Base-by-base conservation (phyloP, 192 early-diverging fungal genomes). In the Coemansia sp. region DNA sequence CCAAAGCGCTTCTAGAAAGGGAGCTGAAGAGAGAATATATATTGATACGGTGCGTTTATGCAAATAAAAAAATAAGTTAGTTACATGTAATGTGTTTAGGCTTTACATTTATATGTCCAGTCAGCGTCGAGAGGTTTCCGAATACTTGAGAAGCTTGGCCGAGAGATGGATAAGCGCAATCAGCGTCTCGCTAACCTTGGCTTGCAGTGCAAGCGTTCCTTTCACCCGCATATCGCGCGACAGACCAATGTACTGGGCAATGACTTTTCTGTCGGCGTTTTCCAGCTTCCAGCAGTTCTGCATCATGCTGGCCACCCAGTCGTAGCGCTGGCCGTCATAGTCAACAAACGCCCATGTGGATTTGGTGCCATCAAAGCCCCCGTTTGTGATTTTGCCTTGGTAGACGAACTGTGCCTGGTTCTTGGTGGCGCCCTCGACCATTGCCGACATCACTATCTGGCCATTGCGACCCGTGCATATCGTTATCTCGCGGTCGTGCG, bases 281-380 rank as follows among this genome's bases (percentile, higher is more conserved):
- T 80, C 77, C 5, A 80, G 71, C 64, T 80, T 80, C 77, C 77
- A 80, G 64, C 77, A 74, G 63, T 74, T 62, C 41, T 80, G 72
- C 72, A 80, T 74, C 44, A 80, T 80, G 45, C 77, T 72, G 14
- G 72, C 77, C 22, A 80, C 37, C 77, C 77, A 80, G 59, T 74
- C 72, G 41, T 74, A 80, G 11, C 77, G 45, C 49, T 61, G 42
- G 38, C 77, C 77, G 13, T 80, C 77, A 66, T 74, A 80, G 60
- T 75, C 72, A 41, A 71, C 55, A 40, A 80, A 74, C 0, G 72
- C 68, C 77, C 77, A 80, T 16, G 77, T 80, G 5, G 61, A 59
- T 20, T 45, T 67, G 17, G 56, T 54, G 32, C 22, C 43, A 17
- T 80, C 77, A 38, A 75, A 68, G 12, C 77, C 72, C 50, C 72